Percentiles rank a stretch among this genome's conserved stretches.
Conservation (phyloP, 2,329 filamentous ascomycete genomes). For the Fusarium chlamydosporum region DNA sequence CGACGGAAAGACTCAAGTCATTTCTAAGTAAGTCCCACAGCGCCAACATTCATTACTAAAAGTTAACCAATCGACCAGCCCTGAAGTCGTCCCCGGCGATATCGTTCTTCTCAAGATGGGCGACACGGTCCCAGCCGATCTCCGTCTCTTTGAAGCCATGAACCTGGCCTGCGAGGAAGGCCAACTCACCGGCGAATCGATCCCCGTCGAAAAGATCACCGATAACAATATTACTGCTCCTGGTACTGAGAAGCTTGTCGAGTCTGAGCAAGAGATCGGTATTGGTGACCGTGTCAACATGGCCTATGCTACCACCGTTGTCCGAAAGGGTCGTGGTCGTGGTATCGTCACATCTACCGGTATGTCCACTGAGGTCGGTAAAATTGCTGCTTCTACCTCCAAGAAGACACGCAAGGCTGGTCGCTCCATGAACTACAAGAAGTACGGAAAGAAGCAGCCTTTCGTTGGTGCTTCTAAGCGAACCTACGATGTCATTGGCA, state of each 20-base stretch:
- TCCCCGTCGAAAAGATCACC: conserved; percentile 76
- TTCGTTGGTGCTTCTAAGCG: conserved; percentile 64
- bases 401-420: conserved; percentile 70
- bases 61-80: conserved; percentile 56
- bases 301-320: conserved; percentile 79
- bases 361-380: conserved; percentile 79
- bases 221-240: conserved; percentile 63
- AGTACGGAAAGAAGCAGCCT: conserved; percentile 66
- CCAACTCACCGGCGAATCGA: conserved; percentile 81
- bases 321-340: conserved; percentile 79
- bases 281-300: conserved; percentile 82
- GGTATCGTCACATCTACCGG: conserved; percentile 81
- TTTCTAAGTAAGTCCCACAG: conserved; percentile 65
- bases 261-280: conserved; percentile 66
- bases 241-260: conserved; percentile 62
- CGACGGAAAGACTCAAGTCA: conserved; percentile 69
- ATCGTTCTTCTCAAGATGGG: conserved; percentile 77
- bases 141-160: conserved; percentile 79
- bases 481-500: conserved; percentile 64
- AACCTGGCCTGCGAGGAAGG: conserved; percentile 86
- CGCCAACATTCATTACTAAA: not conserved
- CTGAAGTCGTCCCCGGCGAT: conserved; percentile 79
- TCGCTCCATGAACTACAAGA: conserved; percentile 67
- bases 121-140: conserved; percentile 80
- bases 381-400: conserved; percentile 71